A percentile compares a stretch with the other conserved stretches of the same genome.
These are phyloP conservation scores for Fusarium compactum DNA, from an alignment of 2,329 filamentous ascomycete species.

Conservation along the genomic window DNA sequence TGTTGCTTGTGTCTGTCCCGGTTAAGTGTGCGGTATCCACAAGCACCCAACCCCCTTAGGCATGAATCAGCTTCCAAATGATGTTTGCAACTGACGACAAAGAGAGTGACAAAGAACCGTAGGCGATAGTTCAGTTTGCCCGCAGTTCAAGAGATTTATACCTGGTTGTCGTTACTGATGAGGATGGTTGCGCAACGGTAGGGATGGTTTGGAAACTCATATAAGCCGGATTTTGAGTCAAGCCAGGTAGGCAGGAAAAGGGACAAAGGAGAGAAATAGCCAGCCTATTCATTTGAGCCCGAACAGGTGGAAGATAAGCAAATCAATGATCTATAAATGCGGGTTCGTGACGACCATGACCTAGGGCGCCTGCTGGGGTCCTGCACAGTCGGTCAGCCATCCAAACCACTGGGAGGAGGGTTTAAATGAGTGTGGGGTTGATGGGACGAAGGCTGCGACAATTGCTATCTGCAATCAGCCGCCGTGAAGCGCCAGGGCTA, in stretches of 20 bases:
- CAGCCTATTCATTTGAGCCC: constrained; percentile 10
- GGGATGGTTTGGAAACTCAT: not conserved
- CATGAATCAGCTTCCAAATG: constrained; percentile 20
- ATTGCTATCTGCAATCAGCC: constrained; percentile 44
- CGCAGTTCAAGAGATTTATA: constrained; percentile 3
- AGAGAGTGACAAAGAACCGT: constrained; percentile 5
- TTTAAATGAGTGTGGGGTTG: constrained; percentile 47
- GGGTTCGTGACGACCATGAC: constrained; percentile 29
- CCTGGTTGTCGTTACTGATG: constrained; percentile 9
- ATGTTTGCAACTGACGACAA: constrained; percentile 16
- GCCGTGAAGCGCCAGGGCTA: constrained; percentile 41
- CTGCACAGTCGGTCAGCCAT: constrained; percentile 34
- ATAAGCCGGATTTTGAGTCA: not conserved
- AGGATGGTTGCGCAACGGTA: constrained; percentile 15
- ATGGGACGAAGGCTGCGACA: constrained; percentile 42
- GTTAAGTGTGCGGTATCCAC: constrained; percentile 30
- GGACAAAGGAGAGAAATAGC: constrained; percentile 2
- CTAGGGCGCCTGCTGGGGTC: constrained; percentile 39
- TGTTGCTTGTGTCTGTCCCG: constrained; percentile 15
- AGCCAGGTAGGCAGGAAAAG: constrained; percentile 8
- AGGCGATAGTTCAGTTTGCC: not conserved
- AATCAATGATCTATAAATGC: constrained; percentile 37
- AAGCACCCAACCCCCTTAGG: constrained; percentile 30
- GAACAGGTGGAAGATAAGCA: constrained; percentile 16
- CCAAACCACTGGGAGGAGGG: constrained; percentile 40